phyloP scores from a whole-genome alignment of 345 rosid genomes.

The Noccaea caerulescens region DNA sequence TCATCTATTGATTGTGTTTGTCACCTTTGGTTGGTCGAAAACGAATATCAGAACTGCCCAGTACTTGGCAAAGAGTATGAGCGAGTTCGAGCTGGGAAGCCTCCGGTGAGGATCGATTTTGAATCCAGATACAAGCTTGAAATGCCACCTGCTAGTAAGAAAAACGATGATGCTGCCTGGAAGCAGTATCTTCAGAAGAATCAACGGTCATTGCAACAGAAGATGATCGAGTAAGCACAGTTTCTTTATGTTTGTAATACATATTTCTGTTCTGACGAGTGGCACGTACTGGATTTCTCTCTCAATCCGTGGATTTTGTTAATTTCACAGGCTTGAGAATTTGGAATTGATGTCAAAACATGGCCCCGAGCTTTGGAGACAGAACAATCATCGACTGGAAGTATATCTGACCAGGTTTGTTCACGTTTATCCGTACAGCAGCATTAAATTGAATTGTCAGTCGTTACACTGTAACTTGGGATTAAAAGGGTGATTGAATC shows the following conservation, averaged over 20 bases:
- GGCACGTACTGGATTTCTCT: slow-evolving; percentile 1
- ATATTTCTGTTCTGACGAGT: slow-evolving; percentile 5
- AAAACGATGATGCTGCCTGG: slow-evolving; percentile 87
- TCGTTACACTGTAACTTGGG: not conserved
- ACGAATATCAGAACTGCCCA: slow-evolving; percentile 69
- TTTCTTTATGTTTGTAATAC: slow-evolving; percentile 8
- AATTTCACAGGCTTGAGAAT: slow-evolving; percentile 78
- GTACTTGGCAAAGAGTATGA: slow-evolving; percentile 88
- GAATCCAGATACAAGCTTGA: slow-evolving; percentile 74
- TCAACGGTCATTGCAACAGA: slow-evolving; percentile 84
- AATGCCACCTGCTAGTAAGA: slow-evolving; percentile 60
- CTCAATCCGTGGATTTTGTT: slow-evolving; percentile 27
- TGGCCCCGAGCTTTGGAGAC: slow-evolving; percentile 85
- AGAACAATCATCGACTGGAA: slow-evolving; percentile 71
- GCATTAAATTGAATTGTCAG: not conserved
- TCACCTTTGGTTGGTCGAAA: slow-evolving; percentile 15
- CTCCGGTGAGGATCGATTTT: slow-evolving; percentile 76
- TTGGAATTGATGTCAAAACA: slow-evolving; percentile 83
- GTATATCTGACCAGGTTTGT: slow-evolving; percentile 70
- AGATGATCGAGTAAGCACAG: slow-evolving; percentile 62
- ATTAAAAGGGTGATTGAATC: not conserved
- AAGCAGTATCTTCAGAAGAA: slow-evolving; percentile 78
- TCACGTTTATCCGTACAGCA: slow-evolving; percentile 10
- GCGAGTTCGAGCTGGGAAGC: slow-evolving; percentile 92
- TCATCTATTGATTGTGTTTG: slow-evolving; percentile 24